Percentiles rank a stretch among this genome's conserved stretches.
Conservation (phyloP, 768 basidiomycete genomes). For the Albatrellus ellisii region DNA sequence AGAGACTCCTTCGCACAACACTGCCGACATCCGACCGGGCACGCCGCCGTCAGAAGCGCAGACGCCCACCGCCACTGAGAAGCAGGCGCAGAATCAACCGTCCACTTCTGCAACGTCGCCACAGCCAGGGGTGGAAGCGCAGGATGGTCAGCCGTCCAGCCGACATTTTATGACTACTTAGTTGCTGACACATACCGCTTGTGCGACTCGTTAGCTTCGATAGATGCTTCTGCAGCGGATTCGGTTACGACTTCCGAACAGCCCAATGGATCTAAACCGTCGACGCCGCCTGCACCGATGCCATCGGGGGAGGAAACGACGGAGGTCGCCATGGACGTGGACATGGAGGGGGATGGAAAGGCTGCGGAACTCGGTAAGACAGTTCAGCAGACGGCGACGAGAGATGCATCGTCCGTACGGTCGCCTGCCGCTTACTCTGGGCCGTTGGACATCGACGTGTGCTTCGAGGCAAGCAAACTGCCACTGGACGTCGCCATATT, state of each 20-base stretch:
- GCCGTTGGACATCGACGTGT: conserved; percentile 59
- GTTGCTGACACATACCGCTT: too few species aligned
- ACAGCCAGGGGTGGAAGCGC: background rate
- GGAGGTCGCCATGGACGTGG: conserved; percentile 4
- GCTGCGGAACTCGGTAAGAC: conserved; percentile 7
- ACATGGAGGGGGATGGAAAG: conserved; percentile 7
- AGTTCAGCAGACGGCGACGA: conserved; percentile 11
- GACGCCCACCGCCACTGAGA: conserved; percentile 13
- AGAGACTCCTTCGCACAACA: conserved; percentile 7
- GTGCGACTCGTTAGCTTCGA: background rate
- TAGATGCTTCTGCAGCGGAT: background rate
- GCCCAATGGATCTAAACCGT: conserved; percentile 1
- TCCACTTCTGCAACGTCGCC: background rate
- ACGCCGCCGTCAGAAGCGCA: conserved; percentile 13
- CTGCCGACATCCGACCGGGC: conserved; percentile 2
- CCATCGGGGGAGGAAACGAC: background rate
- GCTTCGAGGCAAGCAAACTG: conserved; percentile 77
- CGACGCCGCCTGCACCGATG: background rate
- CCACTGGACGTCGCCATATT: conserved; percentile 89
- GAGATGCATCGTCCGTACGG: conserved; percentile 11
- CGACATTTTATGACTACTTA: background rate
- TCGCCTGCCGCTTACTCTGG: too few species aligned
- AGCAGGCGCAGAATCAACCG: too few species aligned
- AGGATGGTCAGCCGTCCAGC: background rate
- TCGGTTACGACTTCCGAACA: conserved; percentile 7